Evolutionary conservation across 2,329 filamentous ascomycete genomes (phyloP), one percentile per base, ranked within the genome.

Genomic region (Colletotrichum agaves): DNA sequence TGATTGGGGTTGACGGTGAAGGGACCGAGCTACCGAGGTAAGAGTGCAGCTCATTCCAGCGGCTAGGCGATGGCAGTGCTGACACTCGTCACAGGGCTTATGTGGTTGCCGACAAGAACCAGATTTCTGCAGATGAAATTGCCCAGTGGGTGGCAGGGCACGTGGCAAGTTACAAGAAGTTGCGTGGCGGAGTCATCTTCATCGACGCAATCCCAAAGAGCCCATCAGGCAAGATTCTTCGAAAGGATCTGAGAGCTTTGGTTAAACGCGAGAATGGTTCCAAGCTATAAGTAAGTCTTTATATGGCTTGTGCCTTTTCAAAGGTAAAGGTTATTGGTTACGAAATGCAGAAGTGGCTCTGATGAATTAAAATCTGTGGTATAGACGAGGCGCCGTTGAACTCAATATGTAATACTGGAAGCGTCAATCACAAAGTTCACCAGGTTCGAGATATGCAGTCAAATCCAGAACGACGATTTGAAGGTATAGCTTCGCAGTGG

Each of bases 181-280:
- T 93, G 69, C 88, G 87, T 5, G 91, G 91, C 0, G 91, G 91
- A 1, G 85, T 94, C n/a, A 79, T 84, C 11, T 92, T 93, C 74
- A 81, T 91, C 4, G 85, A 91, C 37, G 80, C 81, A 12, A 89
- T 94, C 35, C 91, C 91, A n/a, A 93, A 92, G 80, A 92, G 91
- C 67, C 85, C 88, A 2, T 83, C 81, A 47, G 83, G 83, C 1
- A 85, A 85, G 77, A 83, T 85, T 41, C 71, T 85, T 58, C 76
- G 83, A 19, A 77, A 80, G 56, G 80, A 83, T 35, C 35, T 71
- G 12, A 62, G 67, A 76, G 81, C 12, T 71, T 78, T 46, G 78
- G 80, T 71, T 72, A 72, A 72, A 75, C 73, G n/a, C 73, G 78
- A 74, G 69, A 52, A 35, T 17, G 41, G 39, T 8, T 63, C 66